phyloP scores from a whole-genome alignment of 495 filamentous ascomycete species.

The Saxophila tyrrhenica region DNA sequence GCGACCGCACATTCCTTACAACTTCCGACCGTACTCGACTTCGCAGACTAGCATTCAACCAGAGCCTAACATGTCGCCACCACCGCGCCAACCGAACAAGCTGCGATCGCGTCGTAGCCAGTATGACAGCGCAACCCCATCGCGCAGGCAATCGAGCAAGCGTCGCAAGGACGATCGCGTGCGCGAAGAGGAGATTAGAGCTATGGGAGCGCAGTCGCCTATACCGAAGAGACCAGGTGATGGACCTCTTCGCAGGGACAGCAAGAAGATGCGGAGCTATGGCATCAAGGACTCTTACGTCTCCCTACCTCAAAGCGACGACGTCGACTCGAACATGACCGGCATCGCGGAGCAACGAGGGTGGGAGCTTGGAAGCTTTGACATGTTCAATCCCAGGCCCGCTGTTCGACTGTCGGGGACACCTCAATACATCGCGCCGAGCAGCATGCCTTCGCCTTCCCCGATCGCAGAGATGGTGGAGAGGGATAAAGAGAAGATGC shows the following conservation, averaged over 20 bases:
- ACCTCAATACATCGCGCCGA: constrained; percentile 36
- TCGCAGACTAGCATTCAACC: constrained; percentile 37
- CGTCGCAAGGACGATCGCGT: constrained; percentile 64
- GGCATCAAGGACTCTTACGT: constrained; percentile 59
- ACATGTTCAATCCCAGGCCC: constrained; percentile 67
- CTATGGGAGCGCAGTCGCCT: constrained; percentile 62
- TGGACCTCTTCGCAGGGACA: constrained; percentile 51
- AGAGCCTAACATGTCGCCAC: constrained; percentile 18
- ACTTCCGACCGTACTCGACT: constrained; percentile 35
- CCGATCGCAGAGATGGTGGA: neutral
- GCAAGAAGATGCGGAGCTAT: constrained; percentile 44
- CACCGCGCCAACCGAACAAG: constrained; percentile 47
- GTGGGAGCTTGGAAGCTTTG: constrained; percentile 63
- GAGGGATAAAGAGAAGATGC: constrained; percentile 14
- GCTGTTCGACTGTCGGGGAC: constrained; percentile 61
- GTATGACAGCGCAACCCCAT: constrained; percentile 38
- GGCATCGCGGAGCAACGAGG: constrained; percentile 56
- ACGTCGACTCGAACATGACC: constrained; percentile 61
- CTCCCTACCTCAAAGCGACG: constrained; percentile 60
- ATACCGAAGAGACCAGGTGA: constrained; percentile 43
- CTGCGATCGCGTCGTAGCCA: constrained; percentile 50
- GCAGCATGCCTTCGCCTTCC: constrained; percentile 11
- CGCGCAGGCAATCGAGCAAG: constrained; percentile 66
- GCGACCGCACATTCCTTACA: constrained; percentile 33
- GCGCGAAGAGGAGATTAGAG: constrained; percentile 73